Evolutionary conservation across 2,329 filamentous ascomycete species (phyloP).

Genomic region (Apiospora saccharicola): DNA sequence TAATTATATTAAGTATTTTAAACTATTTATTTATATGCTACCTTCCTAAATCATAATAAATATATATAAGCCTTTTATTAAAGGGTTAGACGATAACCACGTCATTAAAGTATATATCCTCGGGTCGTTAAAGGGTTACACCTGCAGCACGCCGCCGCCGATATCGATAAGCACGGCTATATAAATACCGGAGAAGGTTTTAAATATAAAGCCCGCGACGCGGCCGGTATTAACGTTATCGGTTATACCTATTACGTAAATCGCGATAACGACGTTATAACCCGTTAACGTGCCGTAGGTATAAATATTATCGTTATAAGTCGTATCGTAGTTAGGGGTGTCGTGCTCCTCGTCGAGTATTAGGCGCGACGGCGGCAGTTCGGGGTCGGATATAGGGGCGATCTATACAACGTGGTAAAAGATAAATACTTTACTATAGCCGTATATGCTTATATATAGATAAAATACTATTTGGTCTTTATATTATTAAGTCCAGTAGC

Average conservation of each 20-base stretch:
- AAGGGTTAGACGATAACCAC: conserved; percentile 20
- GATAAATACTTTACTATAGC: too few relatives aligned
- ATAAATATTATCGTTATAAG: conserved; percentile 30
- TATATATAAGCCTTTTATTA: neutral
- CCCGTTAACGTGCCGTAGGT: conserved; percentile 26
- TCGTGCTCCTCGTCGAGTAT: conserved; percentile 33
- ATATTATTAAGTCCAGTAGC: too few relatives aligned
- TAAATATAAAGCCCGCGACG: conserved; percentile 28
- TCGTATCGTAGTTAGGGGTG: conserved; percentile 25
- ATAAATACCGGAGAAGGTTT: conserved; percentile 30
- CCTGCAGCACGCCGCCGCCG: conserved; percentile 28
- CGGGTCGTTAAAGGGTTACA: neutral
- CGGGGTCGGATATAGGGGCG: conserved; percentile 26
- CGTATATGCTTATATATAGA: too few relatives aligned
- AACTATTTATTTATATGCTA: neutral
- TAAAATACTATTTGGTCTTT: too few relatives aligned
- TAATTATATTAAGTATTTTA: neutral
- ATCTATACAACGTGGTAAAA: conserved; percentile 33
- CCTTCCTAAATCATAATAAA: conserved; percentile 8
- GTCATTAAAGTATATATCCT: conserved; percentile 21
- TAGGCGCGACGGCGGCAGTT: conserved; percentile 30
- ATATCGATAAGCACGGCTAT: conserved; percentile 31
- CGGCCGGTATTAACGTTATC: conserved; percentile 30
- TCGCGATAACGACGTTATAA: conserved; percentile 31
- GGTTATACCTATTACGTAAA: conserved; percentile 22